Base-by-base conservation (phyloP, 306 rosid species). In the Prunus mongolica region DNA sequence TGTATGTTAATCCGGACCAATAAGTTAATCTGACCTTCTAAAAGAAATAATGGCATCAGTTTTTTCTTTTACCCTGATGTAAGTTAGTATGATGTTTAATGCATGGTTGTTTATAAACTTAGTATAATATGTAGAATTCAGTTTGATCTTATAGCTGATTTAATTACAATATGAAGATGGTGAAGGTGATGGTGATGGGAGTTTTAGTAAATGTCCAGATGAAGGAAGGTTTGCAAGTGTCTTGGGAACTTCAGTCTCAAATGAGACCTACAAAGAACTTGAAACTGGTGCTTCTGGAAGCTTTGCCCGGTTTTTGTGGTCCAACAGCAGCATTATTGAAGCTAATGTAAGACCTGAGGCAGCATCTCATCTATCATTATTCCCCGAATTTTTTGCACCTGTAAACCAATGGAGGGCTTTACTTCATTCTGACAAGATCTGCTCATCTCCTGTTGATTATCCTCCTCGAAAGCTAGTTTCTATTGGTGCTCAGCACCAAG, bases 401-500 rank as follows among this genome's bases (percentile, higher is more conserved):
- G 74, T 49, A 58, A 34, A 80, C 72, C 82, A 47, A 20, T 38
- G 68, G 44, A 76, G 64, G 69, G 69, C 69, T 76, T 62, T 76
- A 24, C 61, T 72, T 69, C 79, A 73, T 30, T 71, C 83, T 11
- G 74, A 83, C 19, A 71, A 75, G 41, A 60, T 58, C 60, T 34
- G 49, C 67, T 74, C 69, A 51, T 67, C 87, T 69, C 67, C 55
- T 41, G 75, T 69, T 20, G 76, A 68, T 67, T 62, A 58, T 76
- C 79, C 82, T 76, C 66, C 73, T 63, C 76, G 10, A 69, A 67
- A 73, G 65, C 72, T 38, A 13, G 87, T 84, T 80, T 62, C 87
- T 32, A 55, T 84, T 34, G 87, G 87, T 20, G 84, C 79, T 45
- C 73, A 66, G 67, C 79, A 84, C 67, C 87, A 84, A 76, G 82